These are phyloP conservation scores for Berberis vulgaris DNA, from an alignment of 164 flowering plant species.

Conservation along the genomic window DNA sequence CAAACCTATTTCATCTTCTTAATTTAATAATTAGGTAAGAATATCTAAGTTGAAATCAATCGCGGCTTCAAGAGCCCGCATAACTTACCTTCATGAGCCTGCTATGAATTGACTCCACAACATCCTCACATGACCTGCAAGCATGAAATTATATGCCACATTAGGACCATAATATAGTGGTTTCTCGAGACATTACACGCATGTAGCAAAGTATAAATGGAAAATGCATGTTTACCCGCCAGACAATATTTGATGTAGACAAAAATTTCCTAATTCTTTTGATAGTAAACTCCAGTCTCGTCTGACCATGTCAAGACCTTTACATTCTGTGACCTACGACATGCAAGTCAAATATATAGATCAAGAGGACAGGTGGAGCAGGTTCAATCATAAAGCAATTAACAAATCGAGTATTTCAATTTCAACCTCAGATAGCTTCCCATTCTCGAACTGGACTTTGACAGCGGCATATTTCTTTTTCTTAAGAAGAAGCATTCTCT, in stretches of 20 bases:
- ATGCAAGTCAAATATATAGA: slow-evolving; percentile 7
- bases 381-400: slow-evolving; percentile 4
- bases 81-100: slow-evolving; percentile 67
- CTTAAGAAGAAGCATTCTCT: slow-evolving; percentile 97
- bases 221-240: slow-evolving; percentile 54
- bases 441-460: slow-evolving; percentile 77
- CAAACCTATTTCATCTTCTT: too few species aligned
- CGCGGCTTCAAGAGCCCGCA: neutral
- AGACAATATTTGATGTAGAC: slow-evolving; percentile 80
- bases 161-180: neutral
- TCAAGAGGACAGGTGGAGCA: neutral
- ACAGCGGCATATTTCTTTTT: slow-evolving; percentile 99
- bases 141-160: slow-evolving; percentile 4
- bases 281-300: slow-evolving; percentile 97
- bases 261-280: slow-evolving; percentile 90
- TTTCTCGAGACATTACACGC: neutral
- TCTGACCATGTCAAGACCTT: slow-evolving; percentile 98
- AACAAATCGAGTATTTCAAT: neutral
- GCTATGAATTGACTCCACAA: slow-evolving; percentile 82
- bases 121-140: slow-evolving; percentile 91
- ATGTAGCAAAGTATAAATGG: neutral
- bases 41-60: too few species aligned
- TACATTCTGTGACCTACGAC: slow-evolving; percentile 80
- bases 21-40: too few species aligned
- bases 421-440: slow-evolving; percentile 61